phyloP scores from a whole-genome alignment of 345 rosid species.

The Angophora floribunda region DNA sequence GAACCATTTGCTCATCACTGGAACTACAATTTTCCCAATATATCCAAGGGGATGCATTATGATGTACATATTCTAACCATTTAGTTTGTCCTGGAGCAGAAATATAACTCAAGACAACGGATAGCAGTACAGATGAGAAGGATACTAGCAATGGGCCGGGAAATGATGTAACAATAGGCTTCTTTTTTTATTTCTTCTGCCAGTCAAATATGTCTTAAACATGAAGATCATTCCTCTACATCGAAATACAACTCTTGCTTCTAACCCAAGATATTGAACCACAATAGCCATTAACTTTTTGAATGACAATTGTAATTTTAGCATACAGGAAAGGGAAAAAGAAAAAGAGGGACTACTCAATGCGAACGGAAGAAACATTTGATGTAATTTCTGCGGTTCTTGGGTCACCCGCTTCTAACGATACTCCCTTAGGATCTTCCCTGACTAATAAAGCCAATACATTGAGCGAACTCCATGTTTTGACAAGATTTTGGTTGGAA shows the following conservation, averaged over 20 bases:
- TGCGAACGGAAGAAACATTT: conserved; percentile 43
- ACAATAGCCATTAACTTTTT: not conserved
- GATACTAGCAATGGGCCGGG: not conserved
- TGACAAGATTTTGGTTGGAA: conserved; percentile 39
- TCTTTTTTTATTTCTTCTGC: not conserved
- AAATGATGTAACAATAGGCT: not conserved
- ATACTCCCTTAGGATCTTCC: conserved; percentile 89
- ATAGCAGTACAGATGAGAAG: not conserved
- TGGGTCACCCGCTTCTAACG: conserved; percentile 75
- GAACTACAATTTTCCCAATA: not conserved
- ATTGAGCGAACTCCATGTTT: conserved; percentile 62
- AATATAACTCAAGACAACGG: not conserved
- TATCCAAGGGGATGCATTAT: not conserved
- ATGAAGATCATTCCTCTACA: not conserved
- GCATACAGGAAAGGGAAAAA: not conserved
- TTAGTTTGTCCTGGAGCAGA: not conserved
- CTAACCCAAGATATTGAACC: not conserved
- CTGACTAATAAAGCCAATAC: conserved; percentile 78
- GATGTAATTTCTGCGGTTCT: conserved; percentile 48
- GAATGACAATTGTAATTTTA: not conserved
- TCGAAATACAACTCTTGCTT: not conserved
- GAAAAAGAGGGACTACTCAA: conserved; percentile 21
- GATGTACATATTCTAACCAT: not conserved
- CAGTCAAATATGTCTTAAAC: not conserved
- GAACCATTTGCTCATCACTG: not conserved